Base-by-base conservation (phyloP, 257 asterid genomes). In the Rauvolfia tetraphylla region DNA sequence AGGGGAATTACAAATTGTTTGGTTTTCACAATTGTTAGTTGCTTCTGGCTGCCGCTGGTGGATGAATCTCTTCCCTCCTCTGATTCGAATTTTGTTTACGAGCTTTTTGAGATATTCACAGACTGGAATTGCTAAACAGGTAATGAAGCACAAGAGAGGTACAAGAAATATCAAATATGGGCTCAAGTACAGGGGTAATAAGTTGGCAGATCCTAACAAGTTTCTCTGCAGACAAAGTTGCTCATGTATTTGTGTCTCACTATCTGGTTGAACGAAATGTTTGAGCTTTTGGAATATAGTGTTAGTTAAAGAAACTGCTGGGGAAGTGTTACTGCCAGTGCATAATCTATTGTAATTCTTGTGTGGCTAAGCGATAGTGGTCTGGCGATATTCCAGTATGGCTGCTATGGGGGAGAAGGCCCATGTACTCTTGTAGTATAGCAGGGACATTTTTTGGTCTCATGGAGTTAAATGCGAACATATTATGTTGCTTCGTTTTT, bases 91-190 rank as follows among this genome's bases (percentile, higher is more conserved):
- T n/a, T n/a, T n/a, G n/a, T n/a, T n/a, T n/a, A n/a, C n/a, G n/a
- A n/a, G n/a, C n/a, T n/a, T n/a, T n/a, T n/a, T n/a, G n/a, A n/a
- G n/a, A n/a, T n/a, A n/a, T n/a, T n/a, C n/a, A n/a, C 71, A 22
- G 83, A 39, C 74, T 76, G 79, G 81, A 76, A 57, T 22, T 48
- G 38, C 13, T 11, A 36, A 38, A n/a, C n/a, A 29, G 79, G 33
- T 31, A 62, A 57, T 17, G 68, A 15, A 68, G 23, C 61, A 54
- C 20, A 22, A 25, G 44, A 58, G 10, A 23, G 36, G 49, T 20
- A 33, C 9, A 34, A 34, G 27, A 17, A 29, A 58, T 73, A 63
- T n/a, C n/a, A n/a, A n/a, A n/a, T n/a, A n/a, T n/a, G n/a, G n/a
- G 73, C 53, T 74, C 80, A 42, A 83, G 68, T n/a, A n/a, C n/a